Base-by-base conservation (phyloP, 805 yeast species). In the Clavispora santaluciae region DNA sequence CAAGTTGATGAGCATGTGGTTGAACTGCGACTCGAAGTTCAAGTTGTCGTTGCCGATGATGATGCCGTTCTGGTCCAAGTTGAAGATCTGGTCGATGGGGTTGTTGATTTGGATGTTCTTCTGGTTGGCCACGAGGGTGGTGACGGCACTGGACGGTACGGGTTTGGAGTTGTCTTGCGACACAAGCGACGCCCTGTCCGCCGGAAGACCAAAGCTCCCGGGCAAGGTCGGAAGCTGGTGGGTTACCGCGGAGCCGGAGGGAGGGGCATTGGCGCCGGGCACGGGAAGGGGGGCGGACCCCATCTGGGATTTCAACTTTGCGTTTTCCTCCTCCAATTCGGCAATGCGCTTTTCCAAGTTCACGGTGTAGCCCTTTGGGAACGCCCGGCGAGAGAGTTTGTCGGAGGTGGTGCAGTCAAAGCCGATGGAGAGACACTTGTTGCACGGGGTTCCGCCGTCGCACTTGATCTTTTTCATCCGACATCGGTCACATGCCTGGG, bases 401-500 rank as follows among this genome's bases (percentile, higher is more conserved):
- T 84, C 91, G 41, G 84, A 76, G 3, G 84, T 83, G 30, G 78
- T 74, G 58, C 95, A 85, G 34, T 74, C 78, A 51, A 80, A 81
- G 0, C 81, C 83, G 33, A 81, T 78, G 46, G 75, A 75, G 25
- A 66, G 62, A 55, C 93, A 85, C 53, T 82, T 81, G 26, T 79
- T 68, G 56, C 95, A 85, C 1, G 89, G 89, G 2, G 76, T 70
- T 43, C 72, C 69, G 1, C 90, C 91, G 53, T 83, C 85, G 60
- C 93, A 85, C 48, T 80, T 79, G 47, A 83, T 82, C 61, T 84
- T 85, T 50, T 86, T 81, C 48, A 82, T 77, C 34, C 91, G 68
- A 53, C 93, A 85, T 24, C 93, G 66, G 58, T 85, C 93, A 62
- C 95, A 85, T 2, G 93, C 93, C 59, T 85, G 93, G 1, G 84